Percentiles rank a stretch among this genome's conserved stretches.
Conservation (phyloP, 495 filamentous ascomycete species). For the Thermochaetoides thermophila region DNA sequence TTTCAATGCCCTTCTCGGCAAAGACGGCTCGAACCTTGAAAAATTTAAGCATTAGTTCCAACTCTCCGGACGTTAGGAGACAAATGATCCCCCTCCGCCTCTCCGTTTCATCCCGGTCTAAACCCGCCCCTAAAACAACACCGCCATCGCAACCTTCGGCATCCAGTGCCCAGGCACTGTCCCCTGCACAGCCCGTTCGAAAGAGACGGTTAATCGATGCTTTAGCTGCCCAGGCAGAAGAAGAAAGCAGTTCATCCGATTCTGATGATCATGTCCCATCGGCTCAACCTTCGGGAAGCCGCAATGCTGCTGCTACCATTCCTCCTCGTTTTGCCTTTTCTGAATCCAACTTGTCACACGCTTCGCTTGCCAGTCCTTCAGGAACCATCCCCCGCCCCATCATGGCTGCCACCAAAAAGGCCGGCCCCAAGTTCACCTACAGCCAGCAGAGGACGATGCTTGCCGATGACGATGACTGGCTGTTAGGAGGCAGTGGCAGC, state of each 20-base stretch:
- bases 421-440: slow-evolving; percentile 30
- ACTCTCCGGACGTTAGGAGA: slow-evolving; percentile 4
- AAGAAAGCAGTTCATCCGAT: slow-evolving; percentile 8
- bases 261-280: slow-evolving; percentile 9
- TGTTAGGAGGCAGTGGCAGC: slow-evolving; percentile 13
- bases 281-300: slow-evolving; percentile 4
- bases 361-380: slow-evolving; percentile 3
- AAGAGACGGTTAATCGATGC: slow-evolving; percentile 41
- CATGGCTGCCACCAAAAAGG: slow-evolving; percentile 9
- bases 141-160: slow-evolving; percentile 2
- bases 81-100: slow-evolving; percentile 27
- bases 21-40: slow-evolving; percentile 15
- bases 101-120: slow-evolving; percentile 9
- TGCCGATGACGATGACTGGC: slow-evolving; percentile 24
- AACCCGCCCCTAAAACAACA: slow-evolving; percentile 5
- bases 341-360: neutral
- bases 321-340: too few species aligned
- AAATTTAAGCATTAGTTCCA: slow-evolving; percentile 13
- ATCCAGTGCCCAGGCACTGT: neutral
- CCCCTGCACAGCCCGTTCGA: slow-evolving; percentile 8
- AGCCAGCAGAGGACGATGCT: slow-evolving; percentile 34
- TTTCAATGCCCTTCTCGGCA: slow-evolving; percentile 14
- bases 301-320: too few species aligned
- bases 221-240: slow-evolving; percentile 30
- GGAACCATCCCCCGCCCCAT: slow-evolving; percentile 8